phyloP scores from a whole-genome alignment of 305 asterid species.

The Petunia hybrid region DNA sequence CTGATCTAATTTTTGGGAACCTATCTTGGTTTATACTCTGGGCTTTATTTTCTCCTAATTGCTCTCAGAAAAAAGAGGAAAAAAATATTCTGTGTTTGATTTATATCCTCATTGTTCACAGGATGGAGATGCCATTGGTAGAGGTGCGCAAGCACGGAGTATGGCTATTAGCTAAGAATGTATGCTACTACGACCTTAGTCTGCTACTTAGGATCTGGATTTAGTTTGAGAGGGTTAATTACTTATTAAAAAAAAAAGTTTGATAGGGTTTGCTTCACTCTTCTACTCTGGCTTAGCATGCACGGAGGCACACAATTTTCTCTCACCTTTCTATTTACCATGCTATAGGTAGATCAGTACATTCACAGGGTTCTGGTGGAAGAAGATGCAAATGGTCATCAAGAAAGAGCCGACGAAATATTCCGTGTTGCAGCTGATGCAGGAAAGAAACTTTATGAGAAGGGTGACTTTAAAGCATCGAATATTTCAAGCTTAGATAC shows the following conservation, averaged over 20 bases:
- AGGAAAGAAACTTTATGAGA: constrained; percentile 63
- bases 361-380: constrained; percentile 89
- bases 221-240: constrained; percentile 27
- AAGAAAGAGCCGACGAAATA: constrained; percentile 61
- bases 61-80: not conserved
- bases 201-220: constrained; percentile 31
- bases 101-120: constrained; percentile 46
- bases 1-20: not conserved
- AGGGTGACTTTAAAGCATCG: constrained; percentile 86
- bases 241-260: not conserved
- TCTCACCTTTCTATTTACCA: constrained; percentile 36
- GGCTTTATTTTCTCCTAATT: not conserved
- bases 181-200: constrained; percentile 48
- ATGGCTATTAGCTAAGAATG: constrained; percentile 95
- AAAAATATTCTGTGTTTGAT: constrained; percentile 33
- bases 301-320: constrained; percentile 12
- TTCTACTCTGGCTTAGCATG: not conserved
- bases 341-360: constrained; percentile 81
- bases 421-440: constrained; percentile 64
- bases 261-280: constrained; percentile 28
- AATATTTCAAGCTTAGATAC: constrained; percentile 67
- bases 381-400: constrained; percentile 69
- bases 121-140: constrained; percentile 99
- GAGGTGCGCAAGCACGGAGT: constrained; percentile 85
- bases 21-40: constrained; percentile 2